These are phyloP conservation scores for Eutrema japonicum DNA, from an alignment of 345 rosid species.

Conservation along the genomic window DNA sequence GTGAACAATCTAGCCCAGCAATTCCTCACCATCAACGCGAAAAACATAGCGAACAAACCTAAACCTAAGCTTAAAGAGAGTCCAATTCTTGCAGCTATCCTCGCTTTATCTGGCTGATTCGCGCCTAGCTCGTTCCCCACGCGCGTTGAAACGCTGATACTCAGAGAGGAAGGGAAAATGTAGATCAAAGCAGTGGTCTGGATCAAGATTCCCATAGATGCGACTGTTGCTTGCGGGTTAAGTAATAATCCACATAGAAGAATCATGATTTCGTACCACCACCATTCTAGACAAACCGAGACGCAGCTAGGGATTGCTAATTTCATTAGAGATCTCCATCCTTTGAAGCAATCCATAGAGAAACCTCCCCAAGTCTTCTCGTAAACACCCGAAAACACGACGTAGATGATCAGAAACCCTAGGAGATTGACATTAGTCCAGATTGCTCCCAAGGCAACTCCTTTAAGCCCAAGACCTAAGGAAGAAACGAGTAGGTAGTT, in stretches of 20 bases:
- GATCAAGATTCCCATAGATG: slow-evolving; percentile 89
- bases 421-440: slow-evolving; percentile 76
- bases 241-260: slow-evolving; percentile 69
- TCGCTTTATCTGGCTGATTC: slow-evolving; percentile 60
- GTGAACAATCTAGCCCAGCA: slow-evolving; percentile 82
- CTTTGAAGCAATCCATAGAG: slow-evolving; percentile 59
- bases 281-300: slow-evolving; percentile 94
- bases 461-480: slow-evolving; percentile 69
- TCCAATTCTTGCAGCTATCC: slow-evolving; percentile 61
- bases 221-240: slow-evolving; percentile 78
- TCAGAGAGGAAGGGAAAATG: slow-evolving; percentile 86
- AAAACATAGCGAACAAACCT: slow-evolving; percentile 61
- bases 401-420: slow-evolving; percentile 56
- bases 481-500: slow-evolving; percentile 62
- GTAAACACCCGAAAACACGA: slow-evolving; percentile 60
- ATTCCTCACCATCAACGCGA: slow-evolving; percentile 59
- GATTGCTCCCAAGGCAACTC: slow-evolving; percentile 69
- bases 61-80: slow-evolving; percentile 58
- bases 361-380: slow-evolving; percentile 69
- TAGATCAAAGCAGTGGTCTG: slow-evolving; percentile 82
- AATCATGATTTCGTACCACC: slow-evolving; percentile 98
- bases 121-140: slow-evolving; percentile 86
- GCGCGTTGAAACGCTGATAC: slow-evolving; percentile 76
- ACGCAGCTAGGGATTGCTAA: slow-evolving; percentile 84
- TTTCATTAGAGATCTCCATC: slow-evolving; percentile 59